Percentiles rank a stretch among this genome's conserved stretches.
phyloP scores from a whole-genome alignment of 2,329 filamentous ascomycete genomes.

The Pseudopithomyces maydicus region DNA sequence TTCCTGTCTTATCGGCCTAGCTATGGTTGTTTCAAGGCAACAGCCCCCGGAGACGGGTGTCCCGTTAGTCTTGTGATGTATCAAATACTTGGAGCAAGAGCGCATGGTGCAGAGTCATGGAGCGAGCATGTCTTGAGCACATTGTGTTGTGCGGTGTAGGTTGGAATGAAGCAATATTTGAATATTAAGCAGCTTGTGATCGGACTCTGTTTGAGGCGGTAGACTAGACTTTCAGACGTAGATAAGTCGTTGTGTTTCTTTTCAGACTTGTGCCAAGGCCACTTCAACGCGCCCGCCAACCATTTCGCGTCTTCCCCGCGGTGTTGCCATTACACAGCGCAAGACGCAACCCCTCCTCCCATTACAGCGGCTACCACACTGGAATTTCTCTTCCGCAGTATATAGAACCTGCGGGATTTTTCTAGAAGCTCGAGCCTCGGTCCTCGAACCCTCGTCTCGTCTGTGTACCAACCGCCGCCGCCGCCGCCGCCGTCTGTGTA shows the following conservation, averaged over 20 bases:
- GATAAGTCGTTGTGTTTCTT: neutral
- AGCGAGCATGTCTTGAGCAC: slow-evolving; percentile 10
- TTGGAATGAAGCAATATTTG: slow-evolving; percentile 18
- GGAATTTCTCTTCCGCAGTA: neutral
- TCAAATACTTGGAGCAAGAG: neutral
- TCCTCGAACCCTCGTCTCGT: too few relatives aligned
- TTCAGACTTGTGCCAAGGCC: slow-evolving; percentile 2
- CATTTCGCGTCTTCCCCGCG: slow-evolving; percentile 30
- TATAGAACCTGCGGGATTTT: too few relatives aligned
- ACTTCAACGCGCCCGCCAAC: slow-evolving; percentile 5
- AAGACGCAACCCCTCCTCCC: neutral
- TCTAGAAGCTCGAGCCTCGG: too few relatives aligned
- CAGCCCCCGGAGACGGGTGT: neutral
- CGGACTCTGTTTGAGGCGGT: neutral
- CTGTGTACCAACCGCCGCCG: neutral
- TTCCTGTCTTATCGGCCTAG: neutral
- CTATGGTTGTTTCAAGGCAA: neutral
- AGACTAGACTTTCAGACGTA: too few relatives aligned
- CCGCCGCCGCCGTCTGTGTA: neutral
- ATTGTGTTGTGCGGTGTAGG: neutral
- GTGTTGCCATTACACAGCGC: neutral
- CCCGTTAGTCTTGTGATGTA: neutral
- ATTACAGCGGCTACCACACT: neutral
- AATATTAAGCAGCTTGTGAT: slow-evolving; percentile 13
- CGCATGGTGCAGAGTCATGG: slow-evolving; percentile 5